Conservation (phyloP, 2,329 filamentous ascomycete species). For the Aspergillus pseudoterreus region DNA sequence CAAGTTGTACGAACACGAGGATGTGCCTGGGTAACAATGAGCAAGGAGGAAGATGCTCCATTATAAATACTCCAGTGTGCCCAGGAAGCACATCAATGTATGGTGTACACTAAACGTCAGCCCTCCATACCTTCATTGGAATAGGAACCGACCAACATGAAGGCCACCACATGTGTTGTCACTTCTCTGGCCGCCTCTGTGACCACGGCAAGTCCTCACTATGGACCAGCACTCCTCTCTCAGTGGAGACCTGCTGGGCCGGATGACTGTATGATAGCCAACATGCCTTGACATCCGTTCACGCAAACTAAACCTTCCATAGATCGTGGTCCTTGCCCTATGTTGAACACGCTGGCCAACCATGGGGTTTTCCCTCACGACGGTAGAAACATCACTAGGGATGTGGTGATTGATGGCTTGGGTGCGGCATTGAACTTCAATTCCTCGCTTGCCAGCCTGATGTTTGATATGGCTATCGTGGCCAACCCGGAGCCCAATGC, state of each 20-base stretch:
- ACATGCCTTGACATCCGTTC: not conserved
- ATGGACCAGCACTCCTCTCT: not conserved
- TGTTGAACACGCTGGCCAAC: conserved; percentile 53
- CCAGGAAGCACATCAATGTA: too few relatives aligned
- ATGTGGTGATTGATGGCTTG: conserved; percentile 6
- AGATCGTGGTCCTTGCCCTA: conserved; percentile 44
- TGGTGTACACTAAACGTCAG: too few relatives aligned
- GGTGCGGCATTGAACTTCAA: conserved; percentile 11
- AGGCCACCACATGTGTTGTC: not conserved
- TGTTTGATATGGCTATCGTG: conserved; percentile 18
- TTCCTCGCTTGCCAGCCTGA: conserved; percentile 14
- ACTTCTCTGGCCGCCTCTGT: not conserved
- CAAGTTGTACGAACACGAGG: too few relatives aligned
- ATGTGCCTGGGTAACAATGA: too few relatives aligned
- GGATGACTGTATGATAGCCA: not conserved
- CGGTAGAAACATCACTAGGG: conserved; percentile 39
- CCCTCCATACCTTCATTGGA: too few relatives aligned
- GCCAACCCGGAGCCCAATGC: conserved; percentile 18
- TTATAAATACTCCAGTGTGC: too few relatives aligned
- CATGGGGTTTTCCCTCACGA: conserved; percentile 48
- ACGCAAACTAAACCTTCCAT: not conserved
- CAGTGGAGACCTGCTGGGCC: not conserved
- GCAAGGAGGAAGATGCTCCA: too few relatives aligned
- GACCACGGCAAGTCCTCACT: not conserved
- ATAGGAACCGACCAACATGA: too few relatives aligned